Evolutionary conservation across 208 protist genomes (phyloP), one percentile per base, ranked within the genome.

Genomic region (Leishmania amazonensis): DNA sequence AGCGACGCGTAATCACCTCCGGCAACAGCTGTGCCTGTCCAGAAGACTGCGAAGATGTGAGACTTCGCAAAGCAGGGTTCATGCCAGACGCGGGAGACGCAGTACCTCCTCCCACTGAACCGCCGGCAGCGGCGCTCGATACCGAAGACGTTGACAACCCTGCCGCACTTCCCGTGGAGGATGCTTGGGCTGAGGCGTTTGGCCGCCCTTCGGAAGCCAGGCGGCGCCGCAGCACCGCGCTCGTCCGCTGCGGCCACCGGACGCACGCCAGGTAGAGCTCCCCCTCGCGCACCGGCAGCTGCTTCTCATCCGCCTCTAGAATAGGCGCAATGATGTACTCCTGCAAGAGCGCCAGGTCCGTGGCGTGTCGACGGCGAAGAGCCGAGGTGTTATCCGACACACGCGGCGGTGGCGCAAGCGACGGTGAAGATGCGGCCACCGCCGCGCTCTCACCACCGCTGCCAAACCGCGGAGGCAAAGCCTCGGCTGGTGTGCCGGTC

Each of bases 271-370:
- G 78, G 72, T 90, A 96, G 13, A 90, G 70, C 79, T 96, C 91
- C 7, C 93, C 93, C 76, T 94, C 89, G 24, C 87, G 73, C 51
- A 86, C 80, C 38, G 93, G 91, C 42, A 95, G 78, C 76, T 87
- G 84, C 73, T 79, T 80, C 83, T 91, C 88, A 74, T 89, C 89
- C 42, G 87, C 76, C 70, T 96, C 89, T 15, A 93, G 67, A 24
- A 95, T 89, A 71, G 85, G 86, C 38, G 89, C 81, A 42, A 95
- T 80, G 57, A 94, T 71, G 79, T 95, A 90, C 79, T 96, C 91
- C 74, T 96, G 93, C 64, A 96, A 83, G 65, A 93, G 62, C 21
- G 75, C 83, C 13, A 91, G 75, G 73, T 90, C 88, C 54, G 80
- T 84, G 53, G 75, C 60, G 75, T 88, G 85, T 19, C 57, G 75